A percentile compares a stretch with the other conserved stretches of the same genome.
These are phyloP conservation scores for Yamadazyma ubonensis DNA, from an alignment of 805 yeast species.

Conservation along the genomic window DNA sequence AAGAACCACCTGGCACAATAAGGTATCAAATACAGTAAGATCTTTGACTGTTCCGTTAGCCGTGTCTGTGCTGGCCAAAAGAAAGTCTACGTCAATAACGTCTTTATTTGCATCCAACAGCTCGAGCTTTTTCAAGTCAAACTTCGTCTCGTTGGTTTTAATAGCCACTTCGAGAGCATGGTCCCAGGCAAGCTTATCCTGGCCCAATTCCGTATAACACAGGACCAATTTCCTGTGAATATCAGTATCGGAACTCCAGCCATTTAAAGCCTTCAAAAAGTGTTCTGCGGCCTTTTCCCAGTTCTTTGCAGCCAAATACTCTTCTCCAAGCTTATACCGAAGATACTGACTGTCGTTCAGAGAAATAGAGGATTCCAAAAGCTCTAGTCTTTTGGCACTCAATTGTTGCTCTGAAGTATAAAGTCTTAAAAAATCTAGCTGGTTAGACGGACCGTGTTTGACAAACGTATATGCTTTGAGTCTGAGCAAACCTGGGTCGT, in stretches of 20 bases:
- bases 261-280: conserved; percentile 5
- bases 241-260: conserved; percentile 8
- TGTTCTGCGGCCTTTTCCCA: conserved; percentile 20
- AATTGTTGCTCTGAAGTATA: background rate
- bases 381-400: conserved; percentile 2
- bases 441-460: background rate
- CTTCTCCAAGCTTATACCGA: conserved; percentile 29
- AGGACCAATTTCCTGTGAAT: conserved; percentile 7
- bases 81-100: conserved; percentile 18
- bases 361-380: conserved; percentile 9
- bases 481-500: conserved; percentile 31
- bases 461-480: conserved; percentile 11
- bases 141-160: no score
- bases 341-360: conserved; percentile 6
- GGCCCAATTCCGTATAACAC: conserved; percentile 5
- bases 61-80: conserved; percentile 17
- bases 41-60: conserved; percentile 9
- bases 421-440: conserved; percentile 11
- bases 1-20: conserved; percentile 20
- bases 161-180: conserved; percentile 1
- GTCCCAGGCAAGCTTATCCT: background rate
- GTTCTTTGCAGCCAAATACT: conserved; percentile 24
- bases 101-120: no score
- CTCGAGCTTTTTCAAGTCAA: no score
- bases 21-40: conserved; percentile 12